Conservation (phyloP, 192 early-diverging fungal genomes). For the Dispira parvispora region DNA sequence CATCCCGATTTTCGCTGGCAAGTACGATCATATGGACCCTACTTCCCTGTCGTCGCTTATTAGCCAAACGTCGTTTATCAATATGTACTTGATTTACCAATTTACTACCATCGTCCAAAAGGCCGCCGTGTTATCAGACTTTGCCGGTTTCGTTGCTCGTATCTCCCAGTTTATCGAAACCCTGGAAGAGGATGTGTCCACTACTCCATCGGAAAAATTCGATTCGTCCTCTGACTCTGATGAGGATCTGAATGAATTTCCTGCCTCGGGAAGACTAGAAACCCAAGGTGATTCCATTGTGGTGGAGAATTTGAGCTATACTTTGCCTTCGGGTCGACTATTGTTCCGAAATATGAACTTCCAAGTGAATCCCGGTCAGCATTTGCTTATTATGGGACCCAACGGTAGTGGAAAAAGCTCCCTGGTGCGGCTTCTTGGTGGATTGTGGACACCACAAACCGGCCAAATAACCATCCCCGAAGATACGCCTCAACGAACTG, state of each 20-base stretch:
- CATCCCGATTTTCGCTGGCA: slow-evolving; percentile 64
- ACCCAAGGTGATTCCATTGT: neutral
- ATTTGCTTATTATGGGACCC: slow-evolving; percentile 50
- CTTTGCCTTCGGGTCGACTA: slow-evolving; percentile 12
- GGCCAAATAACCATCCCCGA: slow-evolving; percentile 28
- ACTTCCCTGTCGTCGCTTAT: slow-evolving; percentile 61
- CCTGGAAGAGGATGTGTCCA: slow-evolving; percentile 22
- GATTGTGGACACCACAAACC: slow-evolving; percentile 45
- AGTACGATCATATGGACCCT: slow-evolving; percentile 48
- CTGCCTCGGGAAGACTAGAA: neutral
- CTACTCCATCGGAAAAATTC: neutral
- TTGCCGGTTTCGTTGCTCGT: slow-evolving; percentile 72
- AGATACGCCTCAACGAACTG: slow-evolving; percentile 8
- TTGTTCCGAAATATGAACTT: slow-evolving; percentile 29
- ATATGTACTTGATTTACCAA: slow-evolving; percentile 66
- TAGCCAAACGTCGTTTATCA: slow-evolving; percentile 64
- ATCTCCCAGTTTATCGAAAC: slow-evolving; percentile 64
- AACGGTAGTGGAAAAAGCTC: slow-evolving; percentile 81
- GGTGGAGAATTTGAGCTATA: slow-evolving; percentile 10
- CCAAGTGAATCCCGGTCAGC: slow-evolving; percentile 28
- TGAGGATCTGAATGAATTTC: neutral
- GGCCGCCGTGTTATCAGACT: slow-evolving; percentile 45
- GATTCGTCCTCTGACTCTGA: slow-evolving; percentile 1
- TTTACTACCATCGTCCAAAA: slow-evolving; percentile 58
- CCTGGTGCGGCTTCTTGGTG: slow-evolving; percentile 54